A percentile compares a stretch with the other conserved stretches of the same genome.
These are phyloP conservation scores for Pelargonium australe DNA, from an alignment of 441 rosid species.

Conservation along the genomic window DNA sequence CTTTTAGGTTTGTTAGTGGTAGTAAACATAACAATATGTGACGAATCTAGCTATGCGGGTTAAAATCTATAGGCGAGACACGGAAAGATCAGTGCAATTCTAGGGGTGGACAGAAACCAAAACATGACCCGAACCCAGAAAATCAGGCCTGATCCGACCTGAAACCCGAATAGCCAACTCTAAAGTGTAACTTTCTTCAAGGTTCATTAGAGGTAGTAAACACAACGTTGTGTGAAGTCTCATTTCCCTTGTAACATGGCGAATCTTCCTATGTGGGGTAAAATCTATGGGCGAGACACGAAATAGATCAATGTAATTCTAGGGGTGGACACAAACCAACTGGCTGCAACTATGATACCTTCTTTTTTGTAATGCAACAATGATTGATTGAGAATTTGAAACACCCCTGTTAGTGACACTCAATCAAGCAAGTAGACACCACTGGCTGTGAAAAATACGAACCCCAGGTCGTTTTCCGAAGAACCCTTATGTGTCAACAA, in stretches of 20 bases:
- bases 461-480: background rate
- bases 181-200: too few species aligned
- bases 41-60: too few species aligned
- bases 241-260: too few species aligned
- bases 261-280: too few species aligned
- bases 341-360: background rate
- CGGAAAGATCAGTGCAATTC: background rate
- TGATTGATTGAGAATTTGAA: background rate
- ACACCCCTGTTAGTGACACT: constrained; percentile 1
- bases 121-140: background rate
- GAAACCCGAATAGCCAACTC: too few species aligned
- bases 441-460: background rate
- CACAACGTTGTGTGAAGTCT: too few species aligned
- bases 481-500: background rate
- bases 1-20: too few species aligned
- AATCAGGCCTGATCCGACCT: too few species aligned
- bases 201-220: too few species aligned
- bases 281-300: too few species aligned
- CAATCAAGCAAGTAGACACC: background rate
- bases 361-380: background rate
- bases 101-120: background rate
- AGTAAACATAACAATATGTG: too few species aligned
- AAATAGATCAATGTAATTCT: background rate
- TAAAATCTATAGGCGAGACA: too few species aligned
- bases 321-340: background rate